Evolutionary conservation across 352 stramenopile genomes (phyloP), one percentile per base, ranked within the genome.

Genomic region (Aphanomyces invadans): DNA sequence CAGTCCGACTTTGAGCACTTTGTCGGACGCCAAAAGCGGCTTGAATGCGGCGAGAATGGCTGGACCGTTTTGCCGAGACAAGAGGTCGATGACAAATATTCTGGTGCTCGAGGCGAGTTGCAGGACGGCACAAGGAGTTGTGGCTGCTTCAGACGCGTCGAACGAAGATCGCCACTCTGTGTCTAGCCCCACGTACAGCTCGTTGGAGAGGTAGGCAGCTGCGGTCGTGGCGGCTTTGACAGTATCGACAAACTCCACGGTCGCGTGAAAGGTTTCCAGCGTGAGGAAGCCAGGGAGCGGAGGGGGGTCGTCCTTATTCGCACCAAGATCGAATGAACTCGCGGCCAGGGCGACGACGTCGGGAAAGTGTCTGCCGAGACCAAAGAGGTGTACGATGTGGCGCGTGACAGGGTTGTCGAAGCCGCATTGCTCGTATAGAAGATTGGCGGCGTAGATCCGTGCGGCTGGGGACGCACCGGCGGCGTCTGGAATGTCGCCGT

Each of bases 1-100:
- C 64, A 92, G 89, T 3, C 79, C 83, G 23, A 92, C 69, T 68
- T 90, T 90, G 9, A 89, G 42, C n/a, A 88, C 74, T 4, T 57
- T 55, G 12, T 83, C 62, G 12, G 73, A 76, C 23, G 51, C 59
- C 55, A 92, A 89, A 4, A 90, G 45, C 21, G 68, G 64, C 23
- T 55, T 51, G 33, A 88, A 31, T 33, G 69, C 17, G 76, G 65
- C 19, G 46, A 53, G 11, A 63, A 67, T 57, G n/a, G 21, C 60
- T 0, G 49, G 64, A 19, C 78, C 70, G 1, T 73, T 68, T 19
- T 78, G 69, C 0, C 88, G 72, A 25, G 72, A 66, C 12, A 89
- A 56, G 68, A 86, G 73, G 65, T 92, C 84, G 32, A 92, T 62
- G 15, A 92, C 80, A 61, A 84, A 92, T 10, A 73, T 79, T 15